Evolutionary conservation across 257 asterid species (phyloP).

Genomic region (Ilex asprella): DNA sequence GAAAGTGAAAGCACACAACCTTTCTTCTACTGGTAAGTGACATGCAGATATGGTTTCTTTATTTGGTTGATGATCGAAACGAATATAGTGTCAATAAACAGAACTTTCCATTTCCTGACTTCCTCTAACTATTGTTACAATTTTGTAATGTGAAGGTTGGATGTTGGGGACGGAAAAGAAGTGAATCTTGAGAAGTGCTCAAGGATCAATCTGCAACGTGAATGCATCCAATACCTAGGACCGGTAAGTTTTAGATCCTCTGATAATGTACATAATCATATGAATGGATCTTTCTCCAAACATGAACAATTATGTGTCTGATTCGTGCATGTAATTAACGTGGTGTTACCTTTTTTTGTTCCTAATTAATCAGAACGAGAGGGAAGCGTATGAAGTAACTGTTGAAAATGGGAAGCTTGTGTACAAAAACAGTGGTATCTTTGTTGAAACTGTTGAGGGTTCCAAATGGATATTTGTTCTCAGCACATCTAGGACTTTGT

Average conservation of each 20-base stretch:
- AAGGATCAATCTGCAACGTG: neutral
- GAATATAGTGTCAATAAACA: neutral
- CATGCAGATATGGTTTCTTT: too few species aligned
- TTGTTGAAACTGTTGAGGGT: conserved; percentile 59
- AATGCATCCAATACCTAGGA: neutral
- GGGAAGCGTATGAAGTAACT: conserved; percentile 67
- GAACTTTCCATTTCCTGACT: neutral
- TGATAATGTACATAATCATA: too few species aligned
- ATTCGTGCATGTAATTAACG: too few species aligned
- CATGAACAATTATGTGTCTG: too few species aligned
- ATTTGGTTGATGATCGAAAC: too few species aligned
- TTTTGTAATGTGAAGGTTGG: neutral
- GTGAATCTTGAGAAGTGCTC: neutral
- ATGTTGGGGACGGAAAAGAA: too few species aligned
- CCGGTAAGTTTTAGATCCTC: neutral
- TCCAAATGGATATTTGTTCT: conserved; percentile 94
- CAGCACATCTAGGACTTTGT: conserved; percentile 70
- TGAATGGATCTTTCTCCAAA: too few species aligned
- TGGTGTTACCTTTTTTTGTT: conserved; percentile 1
- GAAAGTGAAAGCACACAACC: conserved; percentile 80
- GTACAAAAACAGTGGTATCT: conserved; percentile 53
- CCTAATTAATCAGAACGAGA: conserved; percentile 54
- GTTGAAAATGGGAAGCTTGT: conserved; percentile 61
- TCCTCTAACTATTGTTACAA: neutral
- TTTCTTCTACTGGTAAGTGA: conserved; percentile 87